Evolutionary conservation across 2,329 filamentous ascomycete genomes (phyloP), one percentile per base, ranked within the genome.

Genomic region (Aspergillus amoenus): DNA sequence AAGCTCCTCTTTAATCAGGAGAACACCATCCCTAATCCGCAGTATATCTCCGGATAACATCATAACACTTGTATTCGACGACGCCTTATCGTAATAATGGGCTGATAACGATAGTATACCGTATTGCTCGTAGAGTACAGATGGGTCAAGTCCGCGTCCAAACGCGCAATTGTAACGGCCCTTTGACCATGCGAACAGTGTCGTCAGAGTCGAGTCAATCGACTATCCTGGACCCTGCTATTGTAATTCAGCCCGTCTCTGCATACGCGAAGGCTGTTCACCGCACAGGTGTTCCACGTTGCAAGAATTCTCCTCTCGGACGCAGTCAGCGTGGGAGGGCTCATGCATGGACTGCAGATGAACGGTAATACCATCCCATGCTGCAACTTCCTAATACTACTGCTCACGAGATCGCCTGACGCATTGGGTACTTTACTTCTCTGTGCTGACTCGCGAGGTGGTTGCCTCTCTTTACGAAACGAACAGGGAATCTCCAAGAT

Each of bases 221-320:
- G 24, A 47, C 44, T 34, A 39, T 18, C 6, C 12, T 18, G 45
- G 34, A 37, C 34, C 12, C 24, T 30, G n/a, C 24, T 30, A n/a
- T 47, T 9, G 11, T 32, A 22, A 44, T 32, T 32, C 3, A 46
- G 22, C 45, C 43, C 40, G 40, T 24, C 27, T 44, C 30, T 40
- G 17, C 32, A 21, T 24, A 18, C n/a, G 32, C 27, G 40, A 21
- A 46, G 11, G 39, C 13, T 27, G 21, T 21, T 21, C 21, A 21
- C 21, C 21, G 47, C 24, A 51, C 47, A 51, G 24, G 47, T 44
- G 32, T 41, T 45, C 58, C 58, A 61, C 56, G 55, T 52, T 61
- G 58, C 51, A 50, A 60, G 17, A 55, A 50, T 53, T 56, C 52
- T 46, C 24, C 32, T 43, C 42, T 34, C 32, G 27, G 27, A 44